phyloP scores from a whole-genome alignment of 345 rosid species.

The Salix viminalis region DNA sequence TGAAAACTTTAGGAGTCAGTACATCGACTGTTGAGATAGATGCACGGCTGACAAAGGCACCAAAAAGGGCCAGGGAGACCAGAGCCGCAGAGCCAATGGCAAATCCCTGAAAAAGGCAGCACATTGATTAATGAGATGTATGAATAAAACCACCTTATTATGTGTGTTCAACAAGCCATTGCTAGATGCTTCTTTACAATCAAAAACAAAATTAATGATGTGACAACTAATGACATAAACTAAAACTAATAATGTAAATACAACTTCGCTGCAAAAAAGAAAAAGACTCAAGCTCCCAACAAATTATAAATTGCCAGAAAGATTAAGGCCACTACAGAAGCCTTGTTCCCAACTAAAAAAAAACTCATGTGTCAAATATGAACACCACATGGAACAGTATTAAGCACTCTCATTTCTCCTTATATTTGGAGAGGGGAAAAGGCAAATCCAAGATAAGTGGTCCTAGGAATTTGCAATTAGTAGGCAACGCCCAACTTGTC shows the following conservation, averaged over 20 bases:
- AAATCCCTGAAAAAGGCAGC: slow-evolving; percentile 44
- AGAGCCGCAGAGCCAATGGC: slow-evolving; percentile 81
- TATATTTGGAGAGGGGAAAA: neutral
- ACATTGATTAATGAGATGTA: slow-evolving; percentile 1
- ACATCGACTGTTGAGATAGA: slow-evolving; percentile 25
- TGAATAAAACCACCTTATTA: neutral
- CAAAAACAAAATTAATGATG: neutral
- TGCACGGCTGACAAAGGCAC: slow-evolving; percentile 31
- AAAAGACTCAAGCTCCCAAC: neutral
- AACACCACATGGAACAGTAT: neutral
- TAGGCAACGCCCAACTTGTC: neutral
- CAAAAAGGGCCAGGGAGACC: slow-evolving; percentile 48
- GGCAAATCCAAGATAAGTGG: neutral
- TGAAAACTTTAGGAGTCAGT: slow-evolving; percentile 28
- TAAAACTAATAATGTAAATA: neutral
- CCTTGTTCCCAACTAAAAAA: neutral
- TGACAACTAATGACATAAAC: neutral
- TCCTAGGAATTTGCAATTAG: neutral
- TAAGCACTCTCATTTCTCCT: neutral
- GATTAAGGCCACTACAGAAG: neutral
- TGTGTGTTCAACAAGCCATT: neutral
- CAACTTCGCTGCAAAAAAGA: neutral
- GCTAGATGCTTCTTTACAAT: neutral
- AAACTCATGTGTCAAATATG: neutral
- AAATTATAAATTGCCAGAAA: neutral